phyloP scores from a whole-genome alignment of 2,329 filamentous ascomycete genomes.

The Pseudovirgaria hyperparasitica region DNA sequence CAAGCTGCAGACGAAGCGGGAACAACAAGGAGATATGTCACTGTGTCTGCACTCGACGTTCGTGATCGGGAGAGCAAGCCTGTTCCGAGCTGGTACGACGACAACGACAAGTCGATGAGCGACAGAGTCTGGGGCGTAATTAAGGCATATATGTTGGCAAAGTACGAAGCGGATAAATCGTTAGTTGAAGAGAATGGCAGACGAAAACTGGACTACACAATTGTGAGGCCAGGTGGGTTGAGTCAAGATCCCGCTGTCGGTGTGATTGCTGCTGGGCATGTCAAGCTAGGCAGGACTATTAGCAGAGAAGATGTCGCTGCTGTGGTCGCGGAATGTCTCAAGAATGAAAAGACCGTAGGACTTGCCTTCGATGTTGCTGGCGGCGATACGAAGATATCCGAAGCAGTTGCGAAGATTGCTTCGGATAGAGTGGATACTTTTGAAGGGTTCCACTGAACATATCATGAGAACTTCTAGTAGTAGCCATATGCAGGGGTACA shows the following conservation, averaged over 20 bases:
- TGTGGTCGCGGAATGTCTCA: constrained; percentile 42
- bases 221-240: constrained; percentile 30
- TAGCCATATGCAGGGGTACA: no score
- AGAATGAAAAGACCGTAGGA: constrained; percentile 31
- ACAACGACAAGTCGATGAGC: constrained; percentile 23
- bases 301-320: constrained; percentile 48
- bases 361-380: constrained; percentile 33
- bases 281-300: constrained; percentile 25
- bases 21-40: constrained; percentile 40
- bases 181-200: constrained; percentile 25
- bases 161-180: constrained; percentile 29
- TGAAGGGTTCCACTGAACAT: constrained; percentile 18
- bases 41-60: constrained; percentile 49
- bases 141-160: constrained; percentile 28
- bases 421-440: constrained; percentile 22
- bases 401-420: constrained; percentile 28
- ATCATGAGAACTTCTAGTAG: no score
- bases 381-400: constrained; percentile 23
- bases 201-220: constrained; percentile 32
- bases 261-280: constrained; percentile 29
- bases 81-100: constrained; percentile 31
- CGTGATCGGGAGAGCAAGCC: constrained; percentile 32
- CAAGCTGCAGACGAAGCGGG: constrained; percentile 1
- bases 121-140: constrained; percentile 27
- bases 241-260: constrained; percentile 34